A percentile compares a stretch with the other conserved stretches of the same genome.
phyloP scores from a whole-genome alignment of 768 basidiomycete species.

The Collybia mongolica region DNA sequence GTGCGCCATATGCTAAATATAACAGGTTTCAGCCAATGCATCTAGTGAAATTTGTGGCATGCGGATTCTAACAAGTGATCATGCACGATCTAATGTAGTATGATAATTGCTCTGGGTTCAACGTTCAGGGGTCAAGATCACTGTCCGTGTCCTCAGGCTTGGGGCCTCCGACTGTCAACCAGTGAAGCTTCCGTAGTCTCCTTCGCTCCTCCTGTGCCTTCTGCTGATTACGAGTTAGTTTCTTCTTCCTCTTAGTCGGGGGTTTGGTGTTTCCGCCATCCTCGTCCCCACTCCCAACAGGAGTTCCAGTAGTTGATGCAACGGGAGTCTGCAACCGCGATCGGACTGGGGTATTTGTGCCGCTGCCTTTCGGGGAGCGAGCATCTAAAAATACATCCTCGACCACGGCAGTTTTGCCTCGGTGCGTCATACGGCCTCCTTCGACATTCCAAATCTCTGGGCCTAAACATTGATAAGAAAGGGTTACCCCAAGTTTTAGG shows the following conservation, averaged over 20 bases:
- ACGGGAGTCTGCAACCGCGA: constrained; percentile 71
- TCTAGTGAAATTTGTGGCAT: too few species aligned
- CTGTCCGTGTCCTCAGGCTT: constrained; percentile 84
- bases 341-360: constrained; percentile 65
- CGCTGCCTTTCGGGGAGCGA: constrained; percentile 70
- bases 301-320: constrained; percentile 71
- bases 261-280: constrained; percentile 36
- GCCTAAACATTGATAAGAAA: constrained; percentile 39
- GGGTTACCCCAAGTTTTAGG: neutral
- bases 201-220: constrained; percentile 90
- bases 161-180: constrained; percentile 81
- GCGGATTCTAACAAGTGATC: too few species aligned
- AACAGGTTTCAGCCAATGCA: too few species aligned
- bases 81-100: too few species aligned
- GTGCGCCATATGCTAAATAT: too few species aligned
- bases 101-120: too few species aligned
- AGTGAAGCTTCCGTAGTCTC: constrained; percentile 73
- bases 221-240: constrained; percentile 82
- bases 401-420: constrained; percentile 83
- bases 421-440: constrained; percentile 76
- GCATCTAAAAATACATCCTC: constrained; percentile 80
- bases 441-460: constrained; percentile 97
- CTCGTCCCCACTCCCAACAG: constrained; percentile 78
- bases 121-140: constrained; percentile 29
- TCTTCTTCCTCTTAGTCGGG: constrained; percentile 81